phyloP scores from a whole-genome alignment of 768 basidiomycete species.

The Plicaturopsis crispa region DNA sequence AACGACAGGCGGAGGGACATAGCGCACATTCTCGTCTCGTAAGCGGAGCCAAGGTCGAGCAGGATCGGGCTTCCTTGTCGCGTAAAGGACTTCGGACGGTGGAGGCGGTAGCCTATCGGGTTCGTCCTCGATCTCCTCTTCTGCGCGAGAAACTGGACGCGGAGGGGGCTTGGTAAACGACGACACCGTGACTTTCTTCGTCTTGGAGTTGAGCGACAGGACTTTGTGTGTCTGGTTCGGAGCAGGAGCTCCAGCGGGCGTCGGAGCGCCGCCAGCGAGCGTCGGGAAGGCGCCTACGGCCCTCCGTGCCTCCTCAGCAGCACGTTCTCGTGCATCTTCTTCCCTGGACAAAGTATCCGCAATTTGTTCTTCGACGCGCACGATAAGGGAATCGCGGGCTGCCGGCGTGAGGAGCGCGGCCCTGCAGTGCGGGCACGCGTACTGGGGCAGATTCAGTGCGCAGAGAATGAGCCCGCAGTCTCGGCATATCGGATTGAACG shows the following conservation, averaged over 20 bases:
- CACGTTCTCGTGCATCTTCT: slow-evolving; percentile 37
- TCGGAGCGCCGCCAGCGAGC: slow-evolving; percentile 22
- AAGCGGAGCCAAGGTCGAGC: slow-evolving; percentile 38
- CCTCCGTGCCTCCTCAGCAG: slow-evolving; percentile 36
- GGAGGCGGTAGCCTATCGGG: slow-evolving; percentile 33
- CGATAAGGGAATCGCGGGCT: slow-evolving; percentile 28
- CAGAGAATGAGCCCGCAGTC: slow-evolving; percentile 62
- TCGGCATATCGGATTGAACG: slow-evolving; percentile 45
- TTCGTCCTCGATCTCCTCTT: slow-evolving; percentile 27
- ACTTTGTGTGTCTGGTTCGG: slow-evolving; percentile 43
- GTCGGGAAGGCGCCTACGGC: slow-evolving; percentile 59
- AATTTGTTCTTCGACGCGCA: slow-evolving; percentile 37
- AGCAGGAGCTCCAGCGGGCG: slow-evolving; percentile 6
- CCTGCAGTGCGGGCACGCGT: slow-evolving; percentile 48
- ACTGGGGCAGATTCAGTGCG: slow-evolving; percentile 42
- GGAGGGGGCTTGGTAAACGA: slow-evolving; percentile 39
- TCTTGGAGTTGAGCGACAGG: slow-evolving; percentile 47
- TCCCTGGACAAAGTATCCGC: slow-evolving; percentile 36
- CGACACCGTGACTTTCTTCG: slow-evolving; percentile 43
- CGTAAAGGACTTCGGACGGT: slow-evolving; percentile 26
- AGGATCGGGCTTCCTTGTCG: slow-evolving; percentile 18
- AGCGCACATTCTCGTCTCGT: slow-evolving; percentile 22
- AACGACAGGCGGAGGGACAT: slow-evolving; percentile 21
- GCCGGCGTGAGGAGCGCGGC: slow-evolving; percentile 26
- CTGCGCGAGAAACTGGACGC: slow-evolving; percentile 23